Evolutionary conservation across 495 filamentous ascomycete species (phyloP), one percentile per base, ranked within the genome.

Genomic region (Aspergillus hancockii): DNA sequence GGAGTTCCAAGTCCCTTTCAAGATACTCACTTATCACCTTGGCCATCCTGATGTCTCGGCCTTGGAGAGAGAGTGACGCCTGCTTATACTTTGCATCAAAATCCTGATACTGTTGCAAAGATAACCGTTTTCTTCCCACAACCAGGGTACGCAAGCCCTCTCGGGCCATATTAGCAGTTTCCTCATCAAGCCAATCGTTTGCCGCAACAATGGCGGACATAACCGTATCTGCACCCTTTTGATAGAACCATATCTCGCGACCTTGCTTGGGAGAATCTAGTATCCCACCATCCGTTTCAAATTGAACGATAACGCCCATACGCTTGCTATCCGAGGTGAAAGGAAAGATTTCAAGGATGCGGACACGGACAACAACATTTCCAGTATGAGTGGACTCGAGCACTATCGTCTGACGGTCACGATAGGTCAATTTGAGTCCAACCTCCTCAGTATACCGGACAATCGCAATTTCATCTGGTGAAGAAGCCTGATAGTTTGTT

Each of bases 161-260:
- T 19, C 95, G 85, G 4, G 95, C 95, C 95, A 99, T 98, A 66
- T 99, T 99, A 3, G 91, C 90, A 2, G 93, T 97, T 70, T 99
- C 95, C 67, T 99, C 95, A 57, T 98, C 95, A 3, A 99, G 83
- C 95, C 95, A 99, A 78, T 98, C 94, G 67, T 97, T 97, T 13
- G 91, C 83, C 14, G 88, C 90, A 28, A 99, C 95, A 61, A 99
- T 98, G 13, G 89, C 82, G 16, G 85, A 80, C 95, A 99, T 99
- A 46, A 98, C 92, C 0, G 95, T 98, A 69, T 99, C 95, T 8
- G 95, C 95, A 25, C 95, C 95, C 71, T 99, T 99, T 61, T 99
- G 92, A 66, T 92, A 99, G 73, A 99, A 99, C 91, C 94, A 98
- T 22, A 97, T 92, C 65, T 97, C 93, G 28, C 84, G 81, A 36